Conservation (phyloP, 1,139 yeast genomes). For the Nematodospora anomalae region DNA sequence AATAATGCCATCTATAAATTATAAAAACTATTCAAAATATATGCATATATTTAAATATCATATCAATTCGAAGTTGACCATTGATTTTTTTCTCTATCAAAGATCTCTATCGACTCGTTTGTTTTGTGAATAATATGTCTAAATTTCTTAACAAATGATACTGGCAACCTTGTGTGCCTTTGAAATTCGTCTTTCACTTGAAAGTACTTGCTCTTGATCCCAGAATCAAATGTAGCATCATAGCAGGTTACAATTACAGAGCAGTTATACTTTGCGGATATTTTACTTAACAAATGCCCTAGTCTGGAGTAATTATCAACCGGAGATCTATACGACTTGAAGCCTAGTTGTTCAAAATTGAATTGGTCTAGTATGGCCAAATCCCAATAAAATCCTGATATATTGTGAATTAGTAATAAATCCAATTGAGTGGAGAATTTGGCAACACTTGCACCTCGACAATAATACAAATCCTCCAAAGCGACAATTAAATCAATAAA, state of each 20-base stretch:
- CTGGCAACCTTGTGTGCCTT: conserved; percentile 18
- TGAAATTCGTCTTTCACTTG: conserved; percentile 10
- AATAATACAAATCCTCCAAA: conserved; percentile 5
- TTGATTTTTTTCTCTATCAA: conserved; percentile 6
- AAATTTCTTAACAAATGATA: conserved; percentile 16
- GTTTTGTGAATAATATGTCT: conserved; percentile 7
- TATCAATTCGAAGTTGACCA: conserved; percentile 6
- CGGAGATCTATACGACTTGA: conserved; percentile 9
- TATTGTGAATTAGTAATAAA: conserved; percentile 13
- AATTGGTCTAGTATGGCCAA: conserved; percentile 19
- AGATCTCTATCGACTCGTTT: not conserved
- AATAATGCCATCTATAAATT: not conserved
- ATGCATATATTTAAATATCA: not conserved
- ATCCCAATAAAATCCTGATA: conserved; percentile 38
- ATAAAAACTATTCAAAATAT: not conserved
- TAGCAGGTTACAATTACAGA: conserved; percentile 36
- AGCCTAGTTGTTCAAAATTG: conserved; percentile 17
- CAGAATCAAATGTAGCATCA: conserved; percentile 33
- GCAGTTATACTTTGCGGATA: conserved; percentile 24
- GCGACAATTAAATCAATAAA: conserved; percentile 6
- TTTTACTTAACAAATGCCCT: conserved; percentile 13
- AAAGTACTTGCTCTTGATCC: conserved; percentile 15
- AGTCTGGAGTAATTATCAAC: conserved; percentile 20
- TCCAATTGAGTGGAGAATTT: not conserved
- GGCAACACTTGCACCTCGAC: conserved; percentile 1